Conservation (phyloP, 441 rosid genomes). For the Populus hybrid region DNA sequence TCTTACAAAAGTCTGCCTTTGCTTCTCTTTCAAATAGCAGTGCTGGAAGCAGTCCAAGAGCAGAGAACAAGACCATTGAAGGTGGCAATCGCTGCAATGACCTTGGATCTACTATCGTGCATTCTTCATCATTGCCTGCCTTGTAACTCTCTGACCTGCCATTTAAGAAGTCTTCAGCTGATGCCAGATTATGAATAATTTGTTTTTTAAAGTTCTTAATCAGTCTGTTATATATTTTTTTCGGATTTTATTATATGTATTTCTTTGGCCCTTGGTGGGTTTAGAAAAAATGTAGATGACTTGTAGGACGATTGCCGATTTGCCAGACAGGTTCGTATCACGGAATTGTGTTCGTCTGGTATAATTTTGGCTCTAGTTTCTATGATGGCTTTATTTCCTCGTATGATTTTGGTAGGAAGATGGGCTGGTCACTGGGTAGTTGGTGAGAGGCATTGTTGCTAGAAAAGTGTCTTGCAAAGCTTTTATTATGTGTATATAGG, state of each 20-base stretch:
- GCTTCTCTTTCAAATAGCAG: constrained; percentile 73
- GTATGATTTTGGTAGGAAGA: too few relatives aligned
- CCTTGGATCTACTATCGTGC: constrained; percentile 28
- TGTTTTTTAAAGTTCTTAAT: not conserved
- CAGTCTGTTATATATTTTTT: constrained; percentile 3
- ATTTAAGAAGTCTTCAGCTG: not conserved
- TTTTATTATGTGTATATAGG: too few relatives aligned
- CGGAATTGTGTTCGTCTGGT: not conserved
- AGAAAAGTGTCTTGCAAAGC: too few relatives aligned
- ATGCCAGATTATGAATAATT: not conserved
- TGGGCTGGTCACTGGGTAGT: too few relatives aligned
- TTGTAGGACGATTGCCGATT: not conserved
- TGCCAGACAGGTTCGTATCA: not conserved
- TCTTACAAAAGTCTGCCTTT: constrained; percentile 57
- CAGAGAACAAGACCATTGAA: constrained; percentile 42
- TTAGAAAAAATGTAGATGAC: not conserved
- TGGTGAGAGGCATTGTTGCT: too few relatives aligned
- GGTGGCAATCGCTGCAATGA: constrained; percentile 31
- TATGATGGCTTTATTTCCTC: too few relatives aligned
- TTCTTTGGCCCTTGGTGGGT: not conserved
- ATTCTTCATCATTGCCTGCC: constrained; percentile 28
- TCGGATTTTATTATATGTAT: constrained; percentile 10
- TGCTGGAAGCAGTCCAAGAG: constrained; percentile 64
- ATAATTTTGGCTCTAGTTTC: not conserved
- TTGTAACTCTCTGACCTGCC: constrained; percentile 15